Evolutionary conservation across 495 filamentous ascomycete species (phyloP).

Genomic region (Haplographium delicatum): DNA sequence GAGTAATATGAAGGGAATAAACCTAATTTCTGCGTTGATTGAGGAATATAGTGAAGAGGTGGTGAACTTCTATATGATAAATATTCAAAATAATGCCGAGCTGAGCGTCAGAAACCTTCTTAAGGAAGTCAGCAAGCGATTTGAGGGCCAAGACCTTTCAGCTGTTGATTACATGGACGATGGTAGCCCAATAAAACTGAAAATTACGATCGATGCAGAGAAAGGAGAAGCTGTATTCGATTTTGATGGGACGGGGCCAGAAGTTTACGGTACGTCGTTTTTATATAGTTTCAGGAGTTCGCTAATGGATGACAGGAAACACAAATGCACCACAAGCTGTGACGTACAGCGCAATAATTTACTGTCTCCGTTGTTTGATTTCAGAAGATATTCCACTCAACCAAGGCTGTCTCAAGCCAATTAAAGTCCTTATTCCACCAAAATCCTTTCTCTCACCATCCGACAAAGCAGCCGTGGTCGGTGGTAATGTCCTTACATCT

Average conservation of each 20-base stretch:
- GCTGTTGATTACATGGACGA: conserved; percentile 93
- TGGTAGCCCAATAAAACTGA: conserved; percentile 80
- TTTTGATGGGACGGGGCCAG: conserved; percentile 83
- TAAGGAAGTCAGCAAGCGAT: conserved; percentile 70
- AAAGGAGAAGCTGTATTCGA: conserved; percentile 88
- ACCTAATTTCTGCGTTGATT: conserved; percentile 78
- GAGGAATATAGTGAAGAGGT: conserved; percentile 85
- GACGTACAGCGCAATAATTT: conserved; percentile 94
- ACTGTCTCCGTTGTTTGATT: conserved; percentile 89
- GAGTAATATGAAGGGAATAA: conserved; percentile 94
- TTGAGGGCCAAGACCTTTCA: conserved; percentile 67
- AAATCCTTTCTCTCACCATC: conserved; percentile 82
- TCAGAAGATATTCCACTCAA: conserved; percentile 92
- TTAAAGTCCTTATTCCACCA: conserved; percentile 78
- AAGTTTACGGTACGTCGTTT: conserved; percentile 66
- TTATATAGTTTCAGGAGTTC: not conserved
- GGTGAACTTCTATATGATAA: conserved; percentile 93
- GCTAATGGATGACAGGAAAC: conserved; percentile 39
- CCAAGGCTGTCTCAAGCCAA: conserved; percentile 88
- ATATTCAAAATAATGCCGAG: conserved; percentile 91
- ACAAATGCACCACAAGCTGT: conserved; percentile 94
- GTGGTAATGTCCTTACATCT: conserved; percentile 87
- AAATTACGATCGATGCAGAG: conserved; percentile 73
- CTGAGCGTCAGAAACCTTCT: conserved; percentile 76
- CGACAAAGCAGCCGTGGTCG: conserved; percentile 85